phyloP scores from a whole-genome alignment of 2,329 filamentous ascomycete genomes.

The Colletotrichum siamense region DNA sequence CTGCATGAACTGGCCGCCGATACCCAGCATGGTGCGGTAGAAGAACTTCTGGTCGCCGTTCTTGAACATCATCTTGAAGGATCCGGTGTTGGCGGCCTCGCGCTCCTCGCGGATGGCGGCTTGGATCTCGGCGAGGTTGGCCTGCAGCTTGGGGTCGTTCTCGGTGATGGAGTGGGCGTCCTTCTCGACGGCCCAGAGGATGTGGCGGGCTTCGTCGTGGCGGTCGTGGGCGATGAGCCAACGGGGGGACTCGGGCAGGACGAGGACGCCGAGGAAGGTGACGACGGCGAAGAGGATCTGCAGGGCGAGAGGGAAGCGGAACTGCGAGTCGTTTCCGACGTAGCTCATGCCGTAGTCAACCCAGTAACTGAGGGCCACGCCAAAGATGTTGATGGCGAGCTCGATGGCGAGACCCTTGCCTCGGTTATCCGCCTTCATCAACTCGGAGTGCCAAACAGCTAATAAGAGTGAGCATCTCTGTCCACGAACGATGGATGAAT shows the following conservation, averaged over 20 bases:
- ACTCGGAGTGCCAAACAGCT: conserved; percentile 47
- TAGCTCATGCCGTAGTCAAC: conserved; percentile 44
- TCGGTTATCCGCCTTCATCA: conserved; percentile 43
- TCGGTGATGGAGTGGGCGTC: conserved; percentile 29
- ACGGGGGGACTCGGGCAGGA: conserved; percentile 50
- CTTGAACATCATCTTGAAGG: conserved; percentile 41
- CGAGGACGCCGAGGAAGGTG: conserved; percentile 34
- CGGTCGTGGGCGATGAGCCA: conserved; percentile 54
- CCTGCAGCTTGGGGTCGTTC: conserved; percentile 30
- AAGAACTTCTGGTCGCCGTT: conserved; percentile 47
- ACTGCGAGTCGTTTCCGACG: conserved; percentile 39
- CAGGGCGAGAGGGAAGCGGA: conserved; percentile 50
- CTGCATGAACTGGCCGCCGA: conserved; percentile 52
- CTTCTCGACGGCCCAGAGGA: conserved; percentile 35
- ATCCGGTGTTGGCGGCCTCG: conserved; percentile 35
- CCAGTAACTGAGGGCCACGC: conserved; percentile 39
- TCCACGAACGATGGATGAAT: no score
- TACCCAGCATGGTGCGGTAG: conserved; percentile 44
- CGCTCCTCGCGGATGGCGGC: conserved; percentile 44
- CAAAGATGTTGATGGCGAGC: conserved; percentile 43
- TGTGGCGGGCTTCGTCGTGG: conserved; percentile 45
- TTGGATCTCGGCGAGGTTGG: conserved; percentile 41
- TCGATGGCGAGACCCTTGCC: conserved; percentile 37
- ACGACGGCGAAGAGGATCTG: conserved; percentile 47
- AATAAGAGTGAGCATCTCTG: neutral